A percentile compares a stretch with the other conserved stretches of the same genome.
These are phyloP conservation scores for Tolypocladium paradoxum DNA, from an alignment of 2,329 filamentous ascomycete genomes.

Conservation along the genomic window DNA sequence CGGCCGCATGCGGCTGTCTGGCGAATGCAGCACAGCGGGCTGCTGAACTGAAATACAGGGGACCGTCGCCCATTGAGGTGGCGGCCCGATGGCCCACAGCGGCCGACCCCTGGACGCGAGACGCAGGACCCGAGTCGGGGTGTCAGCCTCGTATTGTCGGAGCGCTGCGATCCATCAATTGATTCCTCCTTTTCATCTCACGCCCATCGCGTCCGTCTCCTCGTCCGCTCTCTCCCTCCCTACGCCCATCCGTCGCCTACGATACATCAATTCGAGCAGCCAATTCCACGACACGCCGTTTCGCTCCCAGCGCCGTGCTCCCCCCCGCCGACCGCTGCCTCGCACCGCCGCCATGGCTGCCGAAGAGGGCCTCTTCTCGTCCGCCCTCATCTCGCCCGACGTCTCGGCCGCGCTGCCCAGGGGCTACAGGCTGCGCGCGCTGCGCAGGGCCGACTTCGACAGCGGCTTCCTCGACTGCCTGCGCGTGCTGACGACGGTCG, in stretches of 20 bases:
- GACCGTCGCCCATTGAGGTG: too few species aligned
- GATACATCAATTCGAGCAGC: not conserved
- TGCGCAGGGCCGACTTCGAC: constrained; percentile 67
- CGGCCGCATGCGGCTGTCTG: not conserved
- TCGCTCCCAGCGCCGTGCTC: not conserved
- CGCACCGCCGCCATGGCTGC: constrained; percentile 8
- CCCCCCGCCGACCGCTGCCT: not conserved
- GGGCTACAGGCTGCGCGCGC: constrained; percentile 72
- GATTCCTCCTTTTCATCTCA: not conserved
- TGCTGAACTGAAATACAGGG: too few species aligned
- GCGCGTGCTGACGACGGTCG: constrained; percentile 83
- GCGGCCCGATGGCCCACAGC: not conserved
- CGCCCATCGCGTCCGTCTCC: not conserved
- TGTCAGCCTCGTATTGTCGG: not conserved
- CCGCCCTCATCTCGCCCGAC: constrained; percentile 64
- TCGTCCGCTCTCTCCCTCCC: not conserved
- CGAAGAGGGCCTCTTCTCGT: constrained; percentile 60
- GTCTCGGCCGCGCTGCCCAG: constrained; percentile 64
- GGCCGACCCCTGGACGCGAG: not conserved
- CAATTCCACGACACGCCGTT: too few species aligned
- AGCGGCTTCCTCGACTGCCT: constrained; percentile 84
- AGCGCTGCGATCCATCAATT: not conserved
- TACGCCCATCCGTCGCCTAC: not conserved
- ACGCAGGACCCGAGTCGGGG: not conserved
- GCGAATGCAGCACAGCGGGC: not conserved